A percentile compares a stretch with the other conserved stretches of the same genome.
Evolutionary conservation across 805 yeast species (phyloP).

Genomic region (Pichia pseudocactophila): DNA sequence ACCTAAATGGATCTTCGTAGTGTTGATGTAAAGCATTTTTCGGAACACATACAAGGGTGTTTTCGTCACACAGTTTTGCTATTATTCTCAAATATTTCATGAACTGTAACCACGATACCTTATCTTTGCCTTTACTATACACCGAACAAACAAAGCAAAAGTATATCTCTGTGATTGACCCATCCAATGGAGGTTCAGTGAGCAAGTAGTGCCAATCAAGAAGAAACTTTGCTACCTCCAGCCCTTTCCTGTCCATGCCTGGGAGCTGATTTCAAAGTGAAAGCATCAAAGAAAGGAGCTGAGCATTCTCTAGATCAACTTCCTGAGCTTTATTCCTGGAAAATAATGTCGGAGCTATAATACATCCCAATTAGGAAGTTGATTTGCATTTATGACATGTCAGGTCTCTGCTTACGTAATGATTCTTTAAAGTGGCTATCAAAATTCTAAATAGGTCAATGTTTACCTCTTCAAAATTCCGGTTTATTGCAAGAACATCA

Average conservation of each 20-base stretch:
- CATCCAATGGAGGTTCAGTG: slow-evolving; percentile 25
- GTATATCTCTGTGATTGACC: slow-evolving; percentile 24
- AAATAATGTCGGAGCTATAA: no score
- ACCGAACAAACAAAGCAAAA: slow-evolving; percentile 25
- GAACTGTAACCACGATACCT: slow-evolving; percentile 29
- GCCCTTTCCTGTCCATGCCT: slow-evolving; percentile 23
- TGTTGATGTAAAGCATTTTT: slow-evolving; percentile 14
- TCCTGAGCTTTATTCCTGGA: no score
- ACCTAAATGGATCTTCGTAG: slow-evolving; percentile 24
- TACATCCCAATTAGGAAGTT: neutral
- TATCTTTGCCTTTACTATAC: slow-evolving; percentile 26
- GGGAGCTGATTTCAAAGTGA: no score
- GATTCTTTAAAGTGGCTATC: no score
- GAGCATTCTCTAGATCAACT: slow-evolving; percentile 1
- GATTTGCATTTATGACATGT: slow-evolving; percentile 4
- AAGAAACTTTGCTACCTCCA: slow-evolving; percentile 24
- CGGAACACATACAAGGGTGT: slow-evolving; percentile 21
- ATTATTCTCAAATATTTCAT: slow-evolving; percentile 20
- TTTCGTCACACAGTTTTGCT: slow-evolving; percentile 16
- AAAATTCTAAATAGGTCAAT: no score
- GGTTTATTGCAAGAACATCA: no score
- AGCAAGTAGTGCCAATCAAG: slow-evolving; percentile 25
- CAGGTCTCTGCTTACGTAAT: neutral
- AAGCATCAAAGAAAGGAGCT: neutral
- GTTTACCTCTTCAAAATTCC: no score